Conservation (phyloP, 2,329 filamentous ascomycete species). For the Nothomitra cinnamomea region DNA sequence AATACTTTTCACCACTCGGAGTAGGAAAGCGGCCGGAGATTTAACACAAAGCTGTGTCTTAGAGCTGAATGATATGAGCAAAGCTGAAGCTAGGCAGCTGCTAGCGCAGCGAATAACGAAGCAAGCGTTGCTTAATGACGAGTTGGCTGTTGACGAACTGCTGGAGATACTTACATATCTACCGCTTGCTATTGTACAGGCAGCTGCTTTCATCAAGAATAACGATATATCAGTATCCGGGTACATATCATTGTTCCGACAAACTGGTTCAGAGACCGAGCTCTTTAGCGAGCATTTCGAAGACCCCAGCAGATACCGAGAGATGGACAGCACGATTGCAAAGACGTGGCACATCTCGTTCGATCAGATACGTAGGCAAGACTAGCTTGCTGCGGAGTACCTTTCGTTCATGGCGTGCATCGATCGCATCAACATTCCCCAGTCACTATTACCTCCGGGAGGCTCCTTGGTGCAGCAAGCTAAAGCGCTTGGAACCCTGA, state of each 20-base stretch:
- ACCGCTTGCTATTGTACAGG: constrained; percentile 13
- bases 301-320: no score
- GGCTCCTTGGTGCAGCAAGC: no score
- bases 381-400: no score
- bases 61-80: neutral
- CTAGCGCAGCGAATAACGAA: constrained; percentile 24
- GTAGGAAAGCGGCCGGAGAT: constrained; percentile 13
- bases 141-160: constrained; percentile 1
- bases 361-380: no score
- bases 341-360: no score
- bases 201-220: constrained; percentile 23
- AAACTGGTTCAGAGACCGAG: neutral
- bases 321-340: no score
- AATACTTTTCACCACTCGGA: constrained; percentile 21
- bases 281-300: no score
- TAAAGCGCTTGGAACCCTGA: no score
- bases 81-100: constrained; percentile 16
- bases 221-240: constrained; percentile 12
- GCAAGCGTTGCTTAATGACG: no score
- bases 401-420: no score
- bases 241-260: constrained; percentile 7
- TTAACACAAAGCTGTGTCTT: constrained; percentile 11
- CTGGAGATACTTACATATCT: constrained; percentile 9
- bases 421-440: no score
- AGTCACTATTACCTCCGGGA: no score